phyloP scores from a whole-genome alignment of 805 yeast genomes.

The Zygosaccharomyces siamensis region DNA sequence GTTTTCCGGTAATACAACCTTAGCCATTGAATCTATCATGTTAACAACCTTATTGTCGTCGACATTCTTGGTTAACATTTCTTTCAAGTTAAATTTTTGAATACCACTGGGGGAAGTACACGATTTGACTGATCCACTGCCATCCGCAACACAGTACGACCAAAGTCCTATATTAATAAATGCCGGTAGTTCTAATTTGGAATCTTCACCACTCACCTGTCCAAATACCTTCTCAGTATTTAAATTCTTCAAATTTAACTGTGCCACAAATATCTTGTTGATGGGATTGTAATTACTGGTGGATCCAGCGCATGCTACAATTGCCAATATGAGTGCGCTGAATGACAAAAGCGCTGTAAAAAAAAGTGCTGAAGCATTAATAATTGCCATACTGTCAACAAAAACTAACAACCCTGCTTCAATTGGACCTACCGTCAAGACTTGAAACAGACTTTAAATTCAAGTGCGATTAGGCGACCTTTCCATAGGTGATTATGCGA shows the following conservation, averaged over 20 bases:
- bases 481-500: too few relatives aligned
- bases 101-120: constrained; percentile 32
- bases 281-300: constrained; percentile 40
- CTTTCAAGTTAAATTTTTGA: constrained; percentile 26
- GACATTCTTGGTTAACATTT: constrained; percentile 26
- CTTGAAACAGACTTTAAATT: too few relatives aligned
- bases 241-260: constrained; percentile 41
- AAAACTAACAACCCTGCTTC: too few relatives aligned
- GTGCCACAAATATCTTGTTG: constrained; percentile 44
- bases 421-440: not conserved
- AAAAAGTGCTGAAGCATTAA: constrained; percentile 19
- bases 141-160: constrained; percentile 55
- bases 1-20: constrained; percentile 49
- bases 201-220: not conserved
- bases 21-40: constrained; percentile 23
- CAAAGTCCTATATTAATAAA: constrained; percentile 54
- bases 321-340: constrained; percentile 43
- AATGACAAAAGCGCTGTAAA: constrained; percentile 33
- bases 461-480: too few relatives aligned
- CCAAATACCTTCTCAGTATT: constrained; percentile 18
- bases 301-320: constrained; percentile 52
- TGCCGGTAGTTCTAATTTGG: constrained; percentile 37
- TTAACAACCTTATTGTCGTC: constrained; percentile 24
- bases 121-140: constrained; percentile 16
- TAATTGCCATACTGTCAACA: constrained; percentile 8